phyloP scores from a whole-genome alignment of 208 protist genomes.

The Trypanosomatidae sp. region DNA sequence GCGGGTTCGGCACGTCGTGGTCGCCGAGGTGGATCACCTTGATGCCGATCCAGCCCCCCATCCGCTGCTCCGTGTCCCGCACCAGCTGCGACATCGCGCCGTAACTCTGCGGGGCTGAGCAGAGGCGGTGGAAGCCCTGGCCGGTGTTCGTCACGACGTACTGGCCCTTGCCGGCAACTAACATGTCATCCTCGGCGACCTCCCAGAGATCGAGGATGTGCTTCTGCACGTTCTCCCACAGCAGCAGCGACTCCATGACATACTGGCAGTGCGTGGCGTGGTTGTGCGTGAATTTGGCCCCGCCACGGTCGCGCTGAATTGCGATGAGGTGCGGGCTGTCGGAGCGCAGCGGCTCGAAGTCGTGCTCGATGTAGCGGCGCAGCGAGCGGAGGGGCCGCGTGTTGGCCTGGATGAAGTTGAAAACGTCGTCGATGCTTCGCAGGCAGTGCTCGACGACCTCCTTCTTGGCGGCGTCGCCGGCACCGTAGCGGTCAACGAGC shows the following conservation, averaged over 20 bases:
- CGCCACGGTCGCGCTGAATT: constrained; percentile 52
- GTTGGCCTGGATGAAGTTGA: constrained; percentile 87
- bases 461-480: constrained; percentile 25
- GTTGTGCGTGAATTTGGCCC: constrained; percentile 92
- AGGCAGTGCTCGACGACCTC: constrained; percentile 83
- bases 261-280: constrained; percentile 96
- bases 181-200: constrained; percentile 93
- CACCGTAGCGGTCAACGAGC: constrained; percentile 59
- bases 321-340: constrained; percentile 36
- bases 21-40: constrained; percentile 98
- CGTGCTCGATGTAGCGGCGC: constrained; percentile 43
- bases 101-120: constrained; percentile 85
- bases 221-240: constrained; percentile 95
- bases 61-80: constrained; percentile 59
- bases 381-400: constrained; percentile 68
- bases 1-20: constrained; percentile 96
- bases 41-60: constrained; percentile 95
- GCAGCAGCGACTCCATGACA: constrained; percentile 93
- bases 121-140: constrained; percentile 96
- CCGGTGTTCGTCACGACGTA: constrained; percentile 93
- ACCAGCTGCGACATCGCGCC: constrained; percentile 83
- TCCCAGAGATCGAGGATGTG: constrained; percentile 95
- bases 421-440: constrained; percentile 95
- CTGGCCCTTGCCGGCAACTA: constrained; percentile 48
- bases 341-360: constrained; percentile 53